phyloP scores from a whole-genome alignment of 2,329 filamentous ascomycete genomes.

The Aureobasidium mangrovei region DNA sequence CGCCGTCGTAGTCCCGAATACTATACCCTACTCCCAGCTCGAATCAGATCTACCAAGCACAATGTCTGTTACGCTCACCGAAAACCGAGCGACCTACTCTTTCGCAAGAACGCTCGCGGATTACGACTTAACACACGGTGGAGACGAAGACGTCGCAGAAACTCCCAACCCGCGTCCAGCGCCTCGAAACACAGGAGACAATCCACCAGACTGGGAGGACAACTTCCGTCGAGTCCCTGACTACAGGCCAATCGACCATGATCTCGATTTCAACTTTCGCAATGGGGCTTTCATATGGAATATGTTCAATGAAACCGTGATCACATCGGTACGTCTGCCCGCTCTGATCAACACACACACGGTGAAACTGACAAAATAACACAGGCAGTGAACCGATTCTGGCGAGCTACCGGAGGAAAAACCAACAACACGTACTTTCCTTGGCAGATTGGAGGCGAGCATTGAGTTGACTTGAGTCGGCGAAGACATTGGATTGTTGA shows the following conservation, averaged over 20 bases:
- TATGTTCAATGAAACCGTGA: slow-evolving; percentile 42
- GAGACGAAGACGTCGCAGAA: slow-evolving; percentile 22
- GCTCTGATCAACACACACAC: background rate
- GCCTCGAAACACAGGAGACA: slow-evolving; percentile 15
- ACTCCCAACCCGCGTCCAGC: slow-evolving; percentile 25
- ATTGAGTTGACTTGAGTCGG: background rate
- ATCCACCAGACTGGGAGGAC: slow-evolving; percentile 39
- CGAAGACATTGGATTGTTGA: background rate
- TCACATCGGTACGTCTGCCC: slow-evolving; percentile 31
- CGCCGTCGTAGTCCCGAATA: background rate
- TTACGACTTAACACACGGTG: slow-evolving; percentile 38
- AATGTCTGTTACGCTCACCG: slow-evolving; percentile 39
- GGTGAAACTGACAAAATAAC: background rate
- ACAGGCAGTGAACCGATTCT: slow-evolving; percentile 37
- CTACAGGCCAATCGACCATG: slow-evolving; percentile 38
- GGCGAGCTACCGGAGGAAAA: slow-evolving; percentile 43
- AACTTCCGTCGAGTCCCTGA: slow-evolving; percentile 40
- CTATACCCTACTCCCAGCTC: background rate
- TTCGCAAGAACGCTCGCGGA: slow-evolving; percentile 34
- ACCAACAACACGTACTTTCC: slow-evolving; percentile 42
- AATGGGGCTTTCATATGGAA: slow-evolving; percentile 39
- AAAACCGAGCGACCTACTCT: slow-evolving; percentile 31
- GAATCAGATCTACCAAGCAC: background rate
- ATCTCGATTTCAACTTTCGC: slow-evolving; percentile 35
- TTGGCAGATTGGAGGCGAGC: slow-evolving; percentile 47